These are phyloP conservation scores for Datura wrightii DNA, from an alignment of 257 asterid genomes.

Conservation along the genomic window DNA sequence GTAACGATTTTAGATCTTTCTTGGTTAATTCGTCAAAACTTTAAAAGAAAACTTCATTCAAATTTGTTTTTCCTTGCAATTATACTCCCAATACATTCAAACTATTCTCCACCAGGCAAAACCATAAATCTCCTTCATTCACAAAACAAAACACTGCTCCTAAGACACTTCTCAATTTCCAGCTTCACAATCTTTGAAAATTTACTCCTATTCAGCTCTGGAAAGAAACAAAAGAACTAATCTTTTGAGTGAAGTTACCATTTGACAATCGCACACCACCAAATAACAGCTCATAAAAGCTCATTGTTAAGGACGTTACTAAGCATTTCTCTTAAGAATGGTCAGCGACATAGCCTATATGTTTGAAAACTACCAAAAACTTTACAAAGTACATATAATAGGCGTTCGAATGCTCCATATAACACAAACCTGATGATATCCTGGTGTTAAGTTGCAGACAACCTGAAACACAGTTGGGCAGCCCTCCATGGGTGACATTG, in stretches of 20 bases:
- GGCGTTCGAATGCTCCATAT: background rate
- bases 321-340: background rate
- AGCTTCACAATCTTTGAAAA: slow-evolving; percentile 23
- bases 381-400: background rate
- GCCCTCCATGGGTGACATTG: slow-evolving; percentile 79
- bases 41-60: background rate
- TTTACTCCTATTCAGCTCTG: background rate
- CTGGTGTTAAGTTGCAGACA: slow-evolving; percentile 59
- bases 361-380: slow-evolving; percentile 14
- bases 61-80: background rate
- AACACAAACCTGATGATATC: slow-evolving; percentile 68
- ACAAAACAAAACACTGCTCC: background rate
- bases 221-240: background rate
- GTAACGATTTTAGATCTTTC: background rate
- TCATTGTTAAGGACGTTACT: background rate
- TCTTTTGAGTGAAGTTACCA: background rate
- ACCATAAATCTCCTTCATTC: slow-evolving; percentile 10
- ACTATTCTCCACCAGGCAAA: background rate
- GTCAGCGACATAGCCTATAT: background rate
- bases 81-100: background rate
- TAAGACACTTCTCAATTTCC: background rate
- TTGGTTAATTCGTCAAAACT: background rate
- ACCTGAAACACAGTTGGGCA: slow-evolving; percentile 78
- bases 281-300: background rate
- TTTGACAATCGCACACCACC: background rate